Evolutionary conservation across 192 early-diverging fungal genomes (phyloP), one percentile per base, ranked within the genome.

Genomic region (Linnemannia exigua): DNA sequence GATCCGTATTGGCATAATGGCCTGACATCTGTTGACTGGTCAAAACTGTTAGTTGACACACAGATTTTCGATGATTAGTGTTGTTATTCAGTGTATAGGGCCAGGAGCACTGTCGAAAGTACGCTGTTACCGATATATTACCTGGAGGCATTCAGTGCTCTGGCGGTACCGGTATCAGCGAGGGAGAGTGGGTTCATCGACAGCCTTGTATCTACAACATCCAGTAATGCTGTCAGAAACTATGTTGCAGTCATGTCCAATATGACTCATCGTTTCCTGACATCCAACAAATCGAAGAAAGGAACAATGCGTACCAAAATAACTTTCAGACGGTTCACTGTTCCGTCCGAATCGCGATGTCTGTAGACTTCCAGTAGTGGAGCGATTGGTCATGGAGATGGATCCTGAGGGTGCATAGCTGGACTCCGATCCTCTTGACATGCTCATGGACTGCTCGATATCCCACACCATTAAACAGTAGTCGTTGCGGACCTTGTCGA

Each of bases 401-500:
- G 74, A 47, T 36, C 84, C 84, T 41, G 84, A 77, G 1, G 84
- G 84, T 5, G 84, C 78, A 72, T 76, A 86, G 33, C 63, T 76
- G 25, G 84, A 77, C 0, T 86, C 84, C n/a, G 74, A 67, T 71
- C 67, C 70, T 54, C 48, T 70, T 5, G 79, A 91, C 66, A 76
- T 87, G 15, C 69, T 82, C 54, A 90, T 74, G 25, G 92, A 88
- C 70, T 89, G 84, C 68, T 91, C 92, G 5, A 94, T 80, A 89
- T 97, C 95, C 95, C 95, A 97, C 5, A 97, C 91, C 76, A 95
- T 85, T 51, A 96, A 77, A 72, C 93, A 93, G 33, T 87, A 88
- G 61, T 96, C 95, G 70, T 94, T 95, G 61, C 94, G 88, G 15
- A 91, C 92, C 88, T 95, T 97, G 38, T 96, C 96, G 6, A 95